Base-by-base conservation (phyloP, 257 asterid species). In the Penstemon barbatus region DNA sequence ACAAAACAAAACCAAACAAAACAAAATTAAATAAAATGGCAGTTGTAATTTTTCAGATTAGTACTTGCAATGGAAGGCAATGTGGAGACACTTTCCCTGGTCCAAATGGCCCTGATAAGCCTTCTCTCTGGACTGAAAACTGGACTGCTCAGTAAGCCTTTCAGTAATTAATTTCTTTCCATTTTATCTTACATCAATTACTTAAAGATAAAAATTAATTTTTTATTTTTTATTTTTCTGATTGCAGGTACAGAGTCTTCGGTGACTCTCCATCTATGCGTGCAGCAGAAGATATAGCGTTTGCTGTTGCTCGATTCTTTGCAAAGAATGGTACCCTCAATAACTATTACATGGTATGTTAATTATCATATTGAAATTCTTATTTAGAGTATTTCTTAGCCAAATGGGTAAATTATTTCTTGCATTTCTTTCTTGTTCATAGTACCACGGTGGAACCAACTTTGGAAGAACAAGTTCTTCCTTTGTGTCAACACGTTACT, bases 361-460 rank as follows among this genome's bases (percentile, higher is more conserved):
- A 7, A 8, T 45, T 45, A 45, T 18, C 8, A 18, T 1, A 44
- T 41, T 6, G 13, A 40, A 42, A 3, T 61, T 10, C 53, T 43
- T 61, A 3, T 3, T 39, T 15, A 12, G 12, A 9, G 4, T 41
- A n/a, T 13, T 3, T n/a, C 15, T 41, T 19, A 68, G 33, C 33
- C 33, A 25, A 25, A 25, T 46, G 18, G 8, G 39, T 5, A 61
- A 10, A 18, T 4, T 15, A 15, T 15, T 15, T 10, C 43, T 9
- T 33, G 1, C 54, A 19, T 12, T 8, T 64, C 2, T 58, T 25
- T 4, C 6, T 33, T 45, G 8, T 12, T 58, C 44, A 38, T 75
- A 91, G 99, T 93, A 77, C 74, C 82, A 88, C 0, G 99, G 99
- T 36, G 99, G 99, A 58, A 90, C 99, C 4, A 93, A 91, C 65